Conservation (phyloP, 306 rosid genomes). For the Sophora flavescens region DNA sequence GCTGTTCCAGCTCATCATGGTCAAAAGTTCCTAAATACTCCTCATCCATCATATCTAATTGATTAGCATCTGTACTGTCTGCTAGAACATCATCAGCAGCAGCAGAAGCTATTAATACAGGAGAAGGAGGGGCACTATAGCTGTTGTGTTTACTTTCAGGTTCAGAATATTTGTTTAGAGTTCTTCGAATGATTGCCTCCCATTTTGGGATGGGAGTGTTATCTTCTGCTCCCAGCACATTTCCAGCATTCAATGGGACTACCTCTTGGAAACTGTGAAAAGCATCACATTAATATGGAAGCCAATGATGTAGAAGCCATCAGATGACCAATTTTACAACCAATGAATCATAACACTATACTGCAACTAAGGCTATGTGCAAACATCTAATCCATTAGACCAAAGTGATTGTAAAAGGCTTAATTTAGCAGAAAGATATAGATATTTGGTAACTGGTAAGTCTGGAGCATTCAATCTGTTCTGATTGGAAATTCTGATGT, state of each 20-base stretch:
- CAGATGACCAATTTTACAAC: slow-evolving; percentile 38
- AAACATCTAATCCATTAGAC: neutral
- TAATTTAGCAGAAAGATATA: neutral
- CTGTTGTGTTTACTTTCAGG: slow-evolving; percentile 69
- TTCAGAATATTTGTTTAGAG: slow-evolving; percentile 72
- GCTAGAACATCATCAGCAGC: slow-evolving; percentile 62
- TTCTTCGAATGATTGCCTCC: slow-evolving; percentile 86
- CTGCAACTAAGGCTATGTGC: slow-evolving; percentile 14
- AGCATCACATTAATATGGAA: slow-evolving; percentile 8
- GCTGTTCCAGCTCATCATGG: slow-evolving; percentile 49
- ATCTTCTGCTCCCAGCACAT: slow-evolving; percentile 95
- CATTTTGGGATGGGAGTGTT: slow-evolving; percentile 82
- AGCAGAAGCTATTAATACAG: slow-evolving; percentile 50
- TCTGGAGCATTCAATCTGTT: neutral
- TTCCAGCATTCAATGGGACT: slow-evolving; percentile 94
- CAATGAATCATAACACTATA: neutral
- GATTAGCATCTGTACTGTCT: slow-evolving; percentile 51
- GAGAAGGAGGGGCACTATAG: slow-evolving; percentile 84
- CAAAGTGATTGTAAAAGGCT: neutral
- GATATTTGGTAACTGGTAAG: neutral
- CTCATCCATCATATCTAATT: slow-evolving; percentile 48
- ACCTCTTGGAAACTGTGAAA: slow-evolving; percentile 88
- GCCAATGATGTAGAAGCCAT: slow-evolving; percentile 20
- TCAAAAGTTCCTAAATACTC: slow-evolving; percentile 42
- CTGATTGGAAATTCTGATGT: neutral